phyloP scores from a whole-genome alignment of 257 asterid genomes.

The Jaltomata sinuosa region DNA sequence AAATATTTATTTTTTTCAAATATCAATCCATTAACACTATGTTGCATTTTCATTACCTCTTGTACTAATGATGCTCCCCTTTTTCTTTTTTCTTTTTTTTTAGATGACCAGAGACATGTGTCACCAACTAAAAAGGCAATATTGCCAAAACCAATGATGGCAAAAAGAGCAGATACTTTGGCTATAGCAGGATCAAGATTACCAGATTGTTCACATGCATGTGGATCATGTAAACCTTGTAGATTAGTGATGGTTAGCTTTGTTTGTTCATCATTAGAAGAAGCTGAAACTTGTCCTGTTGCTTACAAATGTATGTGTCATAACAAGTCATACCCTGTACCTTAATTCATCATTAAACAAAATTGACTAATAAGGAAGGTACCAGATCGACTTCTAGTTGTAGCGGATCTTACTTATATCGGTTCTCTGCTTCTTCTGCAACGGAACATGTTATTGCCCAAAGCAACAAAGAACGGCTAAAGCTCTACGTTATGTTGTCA shows the following conservation, averaged over 20 bases:
- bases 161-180: conserved; percentile 14
- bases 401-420: too few relatives aligned
- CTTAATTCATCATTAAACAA: conserved; percentile 14
- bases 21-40: too few relatives aligned
- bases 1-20: too few relatives aligned
- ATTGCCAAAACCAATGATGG: neutral
- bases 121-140: conserved; percentile 9
- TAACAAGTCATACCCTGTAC: conserved; percentile 82
- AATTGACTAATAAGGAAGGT: too few relatives aligned
- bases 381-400: too few relatives aligned
- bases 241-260: conserved; percentile 81
- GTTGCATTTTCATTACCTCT: too few relatives aligned
- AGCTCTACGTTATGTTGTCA: too few relatives aligned
- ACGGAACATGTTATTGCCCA: too few relatives aligned
- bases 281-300: conserved; percentile 92
- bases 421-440: too few relatives aligned
- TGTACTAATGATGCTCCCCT: neutral
- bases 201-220: conserved; percentile 81
- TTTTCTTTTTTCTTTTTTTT: neutral
- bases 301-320: conserved; percentile 87
- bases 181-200: conserved; percentile 59
- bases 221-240: conserved; percentile 90
- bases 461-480: too few relatives aligned
- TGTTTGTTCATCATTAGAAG: conserved; percentile 73
- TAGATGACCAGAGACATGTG: conserved; percentile 23